Conservation (phyloP, 306 rosid genomes). For the Datisca glomerata region DNA sequence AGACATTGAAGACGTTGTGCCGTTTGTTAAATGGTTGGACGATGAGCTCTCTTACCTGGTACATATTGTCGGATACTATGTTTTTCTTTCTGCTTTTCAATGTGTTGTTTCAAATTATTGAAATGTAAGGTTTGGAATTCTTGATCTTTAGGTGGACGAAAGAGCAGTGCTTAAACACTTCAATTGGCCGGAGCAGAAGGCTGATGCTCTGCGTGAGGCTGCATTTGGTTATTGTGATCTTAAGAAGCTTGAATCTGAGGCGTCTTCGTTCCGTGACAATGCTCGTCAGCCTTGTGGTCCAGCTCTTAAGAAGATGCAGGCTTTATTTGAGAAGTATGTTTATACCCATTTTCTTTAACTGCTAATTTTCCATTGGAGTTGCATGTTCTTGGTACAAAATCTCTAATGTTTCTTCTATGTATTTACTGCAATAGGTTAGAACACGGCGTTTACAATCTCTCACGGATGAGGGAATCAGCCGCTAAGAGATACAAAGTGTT, state of each 20-base stretch:
- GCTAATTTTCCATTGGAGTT: neutral
- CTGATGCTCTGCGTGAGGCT: slow-evolving; percentile 92
- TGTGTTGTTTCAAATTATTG: neutral
- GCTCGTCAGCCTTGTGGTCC: slow-evolving; percentile 74
- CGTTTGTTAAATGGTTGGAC: slow-evolving; percentile 97
- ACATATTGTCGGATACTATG: no score
- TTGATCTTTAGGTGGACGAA: slow-evolving; percentile 62
- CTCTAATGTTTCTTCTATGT: neutral
- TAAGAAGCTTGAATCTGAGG: slow-evolving; percentile 83
- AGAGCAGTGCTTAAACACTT: slow-evolving; percentile 98
- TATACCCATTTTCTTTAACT: neutral
- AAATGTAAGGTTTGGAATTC: neutral
- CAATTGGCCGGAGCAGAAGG: slow-evolving; percentile 95
- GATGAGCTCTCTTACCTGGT: slow-evolving; percentile 96
- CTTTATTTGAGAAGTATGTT: slow-evolving; percentile 70
- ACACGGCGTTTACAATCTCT: slow-evolving; percentile 77
- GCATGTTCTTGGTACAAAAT: neutral
- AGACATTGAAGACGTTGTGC: slow-evolving; percentile 72
- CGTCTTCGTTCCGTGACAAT: slow-evolving; percentile 62
- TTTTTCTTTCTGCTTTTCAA: neutral
- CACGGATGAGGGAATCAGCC: slow-evolving; percentile 83
- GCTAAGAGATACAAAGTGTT: slow-evolving; percentile 62
- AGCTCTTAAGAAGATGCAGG: slow-evolving; percentile 91
- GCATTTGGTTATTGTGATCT: slow-evolving; percentile 86
- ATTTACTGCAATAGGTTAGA: slow-evolving; percentile 55